Percentiles rank a stretch among this genome's conserved stretches.
Conservation (phyloP, 2,329 filamentous ascomycete species). For the Magnaporthales sp. region DNA sequence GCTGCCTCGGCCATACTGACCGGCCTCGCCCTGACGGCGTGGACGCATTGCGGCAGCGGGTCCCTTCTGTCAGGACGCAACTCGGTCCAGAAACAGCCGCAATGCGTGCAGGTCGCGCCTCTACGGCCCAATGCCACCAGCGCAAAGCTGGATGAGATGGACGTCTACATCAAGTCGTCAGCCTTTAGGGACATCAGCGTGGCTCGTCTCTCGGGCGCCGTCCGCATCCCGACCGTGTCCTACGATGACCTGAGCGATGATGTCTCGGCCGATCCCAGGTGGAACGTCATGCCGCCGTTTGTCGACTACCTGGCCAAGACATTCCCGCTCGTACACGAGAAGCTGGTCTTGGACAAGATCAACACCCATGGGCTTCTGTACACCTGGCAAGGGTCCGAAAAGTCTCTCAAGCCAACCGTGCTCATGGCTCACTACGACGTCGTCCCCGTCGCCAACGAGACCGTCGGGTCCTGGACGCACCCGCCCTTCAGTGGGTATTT, state of each 20-base stretch:
- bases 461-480: constrained; percentile 44
- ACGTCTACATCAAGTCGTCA: constrained; percentile 12
- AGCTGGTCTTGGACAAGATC: constrained; percentile 40
- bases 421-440: constrained; percentile 59
- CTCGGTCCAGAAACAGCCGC: background rate
- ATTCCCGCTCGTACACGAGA: constrained; percentile 42
- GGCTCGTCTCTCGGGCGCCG: constrained; percentile 19
- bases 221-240: constrained; percentile 22
- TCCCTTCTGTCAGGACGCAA: background rate
- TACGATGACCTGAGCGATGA: constrained; percentile 33
- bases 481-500: constrained; percentile 51
- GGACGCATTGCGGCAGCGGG: background rate
- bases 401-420: constrained; percentile 42
- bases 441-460: constrained; percentile 46
- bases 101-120: constrained; percentile 3
- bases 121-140: background rate
- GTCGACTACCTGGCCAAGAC: constrained; percentile 36
- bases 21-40: background rate
- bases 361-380: constrained; percentile 52
- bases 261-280: constrained; percentile 46
- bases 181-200: constrained; percentile 17
- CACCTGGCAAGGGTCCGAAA: constrained; percentile 44
- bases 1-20: background rate
- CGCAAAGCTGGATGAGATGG: constrained; percentile 11
- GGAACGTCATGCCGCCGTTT: constrained; percentile 48